These are phyloP conservation scores for Sphaerostilbella broomeana DNA, from an alignment of 2,329 filamentous ascomycete species.

Conservation along the genomic window DNA sequence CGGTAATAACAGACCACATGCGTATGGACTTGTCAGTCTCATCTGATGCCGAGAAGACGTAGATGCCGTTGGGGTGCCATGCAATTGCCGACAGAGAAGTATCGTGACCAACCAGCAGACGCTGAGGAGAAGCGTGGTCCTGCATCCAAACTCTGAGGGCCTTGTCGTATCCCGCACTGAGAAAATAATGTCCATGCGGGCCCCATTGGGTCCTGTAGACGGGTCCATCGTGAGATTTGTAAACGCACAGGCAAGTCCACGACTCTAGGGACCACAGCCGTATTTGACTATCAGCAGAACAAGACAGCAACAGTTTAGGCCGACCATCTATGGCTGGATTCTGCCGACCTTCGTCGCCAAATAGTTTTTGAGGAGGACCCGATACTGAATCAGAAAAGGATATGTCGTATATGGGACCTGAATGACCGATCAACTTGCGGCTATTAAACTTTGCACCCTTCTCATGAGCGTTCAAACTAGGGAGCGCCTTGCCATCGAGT, in stretches of 20 bases:
- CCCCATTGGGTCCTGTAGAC: conserved; percentile 86
- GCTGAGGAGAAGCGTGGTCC: conserved; percentile 81
- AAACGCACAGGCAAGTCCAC: conserved; percentile 88
- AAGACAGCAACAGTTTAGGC: conserved; percentile 77
- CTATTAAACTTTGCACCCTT: conserved; percentile 55
- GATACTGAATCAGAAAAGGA: conserved; percentile 74
- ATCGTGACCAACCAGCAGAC: conserved; percentile 87
- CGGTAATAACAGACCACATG: conserved; percentile 93
- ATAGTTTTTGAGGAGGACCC: conserved; percentile 40
- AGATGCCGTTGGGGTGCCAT: conserved; percentile 92
- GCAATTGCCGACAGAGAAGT: conserved; percentile 84
- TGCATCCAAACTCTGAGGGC: conserved; percentile 88
- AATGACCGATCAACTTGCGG: conserved; percentile 78
- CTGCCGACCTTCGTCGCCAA: conserved; percentile 40
- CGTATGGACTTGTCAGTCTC: conserved; percentile 82
- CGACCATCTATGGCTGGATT: conserved; percentile 42
- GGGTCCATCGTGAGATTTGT: conserved; percentile 86
- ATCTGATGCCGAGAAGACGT: conserved; percentile 86
- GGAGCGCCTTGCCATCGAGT: conserved; percentile 75
- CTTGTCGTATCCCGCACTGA: conserved; percentile 80
- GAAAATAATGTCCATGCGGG: conserved; percentile 92
- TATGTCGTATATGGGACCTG: conserved; percentile 80
- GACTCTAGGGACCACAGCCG: conserved; percentile 89
- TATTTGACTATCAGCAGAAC: conserved; percentile 78
- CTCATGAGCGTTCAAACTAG: conserved; percentile 54